These are phyloP conservation scores for Kazachstania bromeliacearum DNA, from an alignment of 805 yeast species.

Conservation along the genomic window DNA sequence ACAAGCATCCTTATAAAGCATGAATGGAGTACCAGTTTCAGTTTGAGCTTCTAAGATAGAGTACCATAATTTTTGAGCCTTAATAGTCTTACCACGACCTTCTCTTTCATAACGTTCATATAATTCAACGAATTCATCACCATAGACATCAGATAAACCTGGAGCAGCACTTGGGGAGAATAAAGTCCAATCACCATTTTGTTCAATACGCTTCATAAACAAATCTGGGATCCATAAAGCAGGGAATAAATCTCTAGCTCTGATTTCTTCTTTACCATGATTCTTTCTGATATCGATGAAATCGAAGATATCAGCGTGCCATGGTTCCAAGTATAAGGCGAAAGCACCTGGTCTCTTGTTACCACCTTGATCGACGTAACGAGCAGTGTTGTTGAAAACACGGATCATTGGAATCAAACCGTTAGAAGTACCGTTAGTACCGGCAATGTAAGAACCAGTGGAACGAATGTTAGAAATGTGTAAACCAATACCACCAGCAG, in stretches of 20 bases:
- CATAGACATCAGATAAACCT: slow-evolving; percentile 73
- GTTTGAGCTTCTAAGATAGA: slow-evolving; percentile 86
- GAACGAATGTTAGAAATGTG: slow-evolving; percentile 83
- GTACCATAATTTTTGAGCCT: slow-evolving; percentile 87
- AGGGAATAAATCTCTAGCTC: slow-evolving; percentile 88
- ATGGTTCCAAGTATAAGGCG: slow-evolving; percentile 88
- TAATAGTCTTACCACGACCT: slow-evolving; percentile 56
- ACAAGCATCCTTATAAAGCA: slow-evolving; percentile 89
- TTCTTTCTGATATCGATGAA: slow-evolving; percentile 81
- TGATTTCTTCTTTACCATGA: slow-evolving; percentile 87
- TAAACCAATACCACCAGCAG: slow-evolving; percentile 93
- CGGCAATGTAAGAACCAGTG: slow-evolving; percentile 79
- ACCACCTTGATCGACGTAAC: slow-evolving; percentile 97
- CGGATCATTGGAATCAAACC: slow-evolving; percentile 95
- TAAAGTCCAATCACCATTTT: slow-evolving; percentile 72
- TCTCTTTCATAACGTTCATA: slow-evolving; percentile 66
- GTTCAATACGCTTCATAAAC: slow-evolving; percentile 85
- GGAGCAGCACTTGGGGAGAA: slow-evolving; percentile 87
- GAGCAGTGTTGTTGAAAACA: slow-evolving; percentile 90
- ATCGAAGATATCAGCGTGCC: slow-evolving; percentile 91
- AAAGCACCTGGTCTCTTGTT: slow-evolving; percentile 97
- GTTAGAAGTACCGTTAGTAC: slow-evolving; percentile 85
- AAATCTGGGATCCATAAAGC: slow-evolving; percentile 94
- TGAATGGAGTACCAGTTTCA: slow-evolving; percentile 93
- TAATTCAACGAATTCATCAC: slow-evolving; percentile 68